A percentile compares a stretch with the other conserved stretches of the same genome.
phyloP scores from a whole-genome alignment of 139 green algal species.

The Haematococcus sp. region DNA sequence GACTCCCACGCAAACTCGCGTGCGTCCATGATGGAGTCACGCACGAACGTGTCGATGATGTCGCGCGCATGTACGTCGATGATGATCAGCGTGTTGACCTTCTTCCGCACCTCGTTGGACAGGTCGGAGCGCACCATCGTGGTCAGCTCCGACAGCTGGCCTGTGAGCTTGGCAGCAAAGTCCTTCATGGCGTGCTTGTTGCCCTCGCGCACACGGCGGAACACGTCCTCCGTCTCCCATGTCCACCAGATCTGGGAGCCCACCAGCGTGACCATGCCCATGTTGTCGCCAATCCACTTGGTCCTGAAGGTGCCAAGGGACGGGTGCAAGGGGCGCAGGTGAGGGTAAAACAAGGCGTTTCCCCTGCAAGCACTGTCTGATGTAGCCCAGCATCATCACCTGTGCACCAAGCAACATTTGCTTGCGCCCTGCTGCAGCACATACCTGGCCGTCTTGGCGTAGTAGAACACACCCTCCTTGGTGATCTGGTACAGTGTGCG shows the following conservation, averaged over 20 bases:
- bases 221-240: conserved; percentile 87
- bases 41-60: conserved; percentile 83
- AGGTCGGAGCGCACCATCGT: conserved; percentile 78
- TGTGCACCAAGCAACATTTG: no score
- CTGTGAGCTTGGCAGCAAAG: conserved; percentile 70
- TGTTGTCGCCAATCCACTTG: conserved; percentile 78
- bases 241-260: conserved; percentile 90
- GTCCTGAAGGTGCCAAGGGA: no score
- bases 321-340: background rate
- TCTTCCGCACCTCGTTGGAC: conserved; percentile 64
- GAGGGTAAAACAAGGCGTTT: no score
- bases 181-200: conserved; percentile 88
- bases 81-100: conserved; percentile 87
- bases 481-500: conserved; percentile 68
- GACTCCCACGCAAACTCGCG: conserved; percentile 86
- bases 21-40: conserved; percentile 77
- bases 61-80: conserved; percentile 85
- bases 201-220: conserved; percentile 62
- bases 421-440: background rate
- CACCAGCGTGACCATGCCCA: conserved; percentile 88
- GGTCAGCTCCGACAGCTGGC: conserved; percentile 75
- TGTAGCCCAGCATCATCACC: no score
- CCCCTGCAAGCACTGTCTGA: no score
- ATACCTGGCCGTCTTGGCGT: conserved; percentile 47
- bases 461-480: conserved; percentile 79